These are phyloP conservation scores for Fonsecaea erecta DNA, from an alignment of 2,329 filamentous ascomycete genomes.

Conservation along the genomic window DNA sequence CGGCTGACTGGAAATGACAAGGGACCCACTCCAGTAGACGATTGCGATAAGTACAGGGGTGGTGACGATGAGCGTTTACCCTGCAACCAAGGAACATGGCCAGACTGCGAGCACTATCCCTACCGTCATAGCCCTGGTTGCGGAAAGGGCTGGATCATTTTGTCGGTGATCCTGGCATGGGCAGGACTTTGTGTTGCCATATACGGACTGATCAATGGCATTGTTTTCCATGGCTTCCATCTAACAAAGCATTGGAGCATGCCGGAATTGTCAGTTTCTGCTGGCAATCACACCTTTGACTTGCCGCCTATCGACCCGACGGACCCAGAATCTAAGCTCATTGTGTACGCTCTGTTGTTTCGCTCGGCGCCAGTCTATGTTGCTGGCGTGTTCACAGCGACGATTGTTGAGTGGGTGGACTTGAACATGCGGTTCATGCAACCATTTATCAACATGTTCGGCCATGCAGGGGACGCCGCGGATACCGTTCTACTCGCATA, in stretches of 20 bases:
- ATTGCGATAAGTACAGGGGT: not conserved
- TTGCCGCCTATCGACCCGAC: conserved; percentile 18
- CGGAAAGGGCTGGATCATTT: conserved; percentile 16
- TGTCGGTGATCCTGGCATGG: conserved; percentile 1
- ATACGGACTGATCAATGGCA: conserved; percentile 9
- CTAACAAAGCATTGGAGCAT: conserved; percentile 13
- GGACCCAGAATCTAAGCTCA: conserved; percentile 45
- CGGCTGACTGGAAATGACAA: not conserved
- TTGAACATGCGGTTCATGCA: conserved; percentile 24
- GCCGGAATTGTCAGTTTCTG: conserved; percentile 2
- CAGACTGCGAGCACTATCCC: conserved; percentile 19
- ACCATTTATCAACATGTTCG: conserved; percentile 23
- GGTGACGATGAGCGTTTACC: not conserved
- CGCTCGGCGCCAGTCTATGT: conserved; percentile 18
- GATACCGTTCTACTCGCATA: conserved; percentile 17
- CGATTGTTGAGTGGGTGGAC: conserved; percentile 17
- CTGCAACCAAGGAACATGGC: conserved; percentile 16
- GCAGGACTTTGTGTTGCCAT: conserved; percentile 3
- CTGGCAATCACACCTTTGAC: not conserved
- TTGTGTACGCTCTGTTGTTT: conserved; percentile 17
- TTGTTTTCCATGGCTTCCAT: conserved; percentile 12
- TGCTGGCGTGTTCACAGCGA: conserved; percentile 13
- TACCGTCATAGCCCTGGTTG: conserved; percentile 21
- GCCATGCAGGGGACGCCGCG: conserved; percentile 1
- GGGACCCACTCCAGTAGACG: conserved; percentile 10